Evolutionary conservation across 1,139 yeast species (phyloP), one percentile per base, ranked within the genome.

Genomic region (Saccharomyces hybrid): DNA sequence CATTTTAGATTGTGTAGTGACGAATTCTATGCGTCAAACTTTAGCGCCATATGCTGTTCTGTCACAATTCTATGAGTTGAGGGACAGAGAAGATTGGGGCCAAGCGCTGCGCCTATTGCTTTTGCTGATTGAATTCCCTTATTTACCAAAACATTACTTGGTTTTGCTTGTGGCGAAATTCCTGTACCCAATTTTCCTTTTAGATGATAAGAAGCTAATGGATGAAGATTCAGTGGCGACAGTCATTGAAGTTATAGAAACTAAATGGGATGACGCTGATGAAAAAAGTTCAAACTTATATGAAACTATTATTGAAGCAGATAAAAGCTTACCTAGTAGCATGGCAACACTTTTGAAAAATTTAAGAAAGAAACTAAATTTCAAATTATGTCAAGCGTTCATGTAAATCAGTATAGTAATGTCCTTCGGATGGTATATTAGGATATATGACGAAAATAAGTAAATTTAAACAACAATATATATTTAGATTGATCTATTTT

Each of bases 1-100:
- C 32, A 53, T 67, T 7, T 25, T 67, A 46, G 57, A 61, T 27
- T 61, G 58, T 50, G 56, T 67, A 29, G 62, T 73, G 27, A 78
- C 84, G 41, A 82, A 87, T 1, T 74, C 80, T 1, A 77, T 86
- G 57, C 79, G 82, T 59, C 90, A 85, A 67, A 78, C 86, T 48
- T 69, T 86, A 51, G 74, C 93, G 0, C 95, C 95, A 29, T 85
- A 84, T 65, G 91, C 88, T 0, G 85, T 85, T 0, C 71, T 86
- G 50, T 75, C 73, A 54, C 80, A 78, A 57, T 82, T 76, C 60
- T 78, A 76, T 66, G 67, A 70, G 23, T 65, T 52, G 56, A 71
- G 64, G 54, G 58, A 61, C 14, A 54, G 58, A 23, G 70, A 65
- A 14, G 62, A 65, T 48, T 65, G 61, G 56, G 65, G 59, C 57